Conservation (phyloP, 805 yeast genomes). For the Teunomyces panamensis region DNA sequence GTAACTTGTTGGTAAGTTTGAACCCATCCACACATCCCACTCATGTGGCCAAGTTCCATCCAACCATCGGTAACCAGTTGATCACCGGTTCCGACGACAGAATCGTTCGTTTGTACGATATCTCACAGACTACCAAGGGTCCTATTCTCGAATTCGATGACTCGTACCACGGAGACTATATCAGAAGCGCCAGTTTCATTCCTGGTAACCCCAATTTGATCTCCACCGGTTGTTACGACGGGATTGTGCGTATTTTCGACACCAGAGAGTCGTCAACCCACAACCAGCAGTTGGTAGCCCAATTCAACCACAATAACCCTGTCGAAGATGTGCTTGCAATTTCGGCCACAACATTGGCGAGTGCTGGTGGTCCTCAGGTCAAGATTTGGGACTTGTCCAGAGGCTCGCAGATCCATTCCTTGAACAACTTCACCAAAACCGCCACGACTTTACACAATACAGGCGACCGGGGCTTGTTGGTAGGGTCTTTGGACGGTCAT, state of each 20-base stretch:
- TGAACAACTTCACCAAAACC: slow-evolving; percentile 88
- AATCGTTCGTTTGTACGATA: slow-evolving; percentile 82
- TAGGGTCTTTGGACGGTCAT: slow-evolving; percentile 96
- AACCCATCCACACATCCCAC: slow-evolving; percentile 85
- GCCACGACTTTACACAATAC: slow-evolving; percentile 81
- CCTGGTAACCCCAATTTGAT: slow-evolving; percentile 73
- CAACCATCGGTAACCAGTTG: slow-evolving; percentile 66
- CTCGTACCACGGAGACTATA: slow-evolving; percentile 79
- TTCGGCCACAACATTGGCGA: slow-evolving; percentile 69
- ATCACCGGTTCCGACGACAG: slow-evolving; percentile 92
- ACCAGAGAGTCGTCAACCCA: slow-evolving; percentile 46
- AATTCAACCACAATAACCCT: slow-evolving; percentile 71
- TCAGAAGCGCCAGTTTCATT: slow-evolving; percentile 75
- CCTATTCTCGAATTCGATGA: slow-evolving; percentile 65
- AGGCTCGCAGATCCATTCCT: slow-evolving; percentile 64
- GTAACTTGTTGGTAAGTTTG: slow-evolving; percentile 74
- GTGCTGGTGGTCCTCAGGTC: slow-evolving; percentile 78
- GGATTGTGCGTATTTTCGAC: slow-evolving; percentile 79
- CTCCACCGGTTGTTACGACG: slow-evolving; percentile 95
- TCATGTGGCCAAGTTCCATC: slow-evolving; percentile 91
- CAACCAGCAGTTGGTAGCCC: slow-evolving; percentile 50
- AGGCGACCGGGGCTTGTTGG: slow-evolving; percentile 75
- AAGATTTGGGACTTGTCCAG: slow-evolving; percentile 92
- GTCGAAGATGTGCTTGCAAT: slow-evolving; percentile 81
- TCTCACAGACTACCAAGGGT: slow-evolving; percentile 63